Evolutionary conservation across 2,329 filamentous ascomycete species (phyloP).

Genomic region (Stylonectria norvegica): DNA sequence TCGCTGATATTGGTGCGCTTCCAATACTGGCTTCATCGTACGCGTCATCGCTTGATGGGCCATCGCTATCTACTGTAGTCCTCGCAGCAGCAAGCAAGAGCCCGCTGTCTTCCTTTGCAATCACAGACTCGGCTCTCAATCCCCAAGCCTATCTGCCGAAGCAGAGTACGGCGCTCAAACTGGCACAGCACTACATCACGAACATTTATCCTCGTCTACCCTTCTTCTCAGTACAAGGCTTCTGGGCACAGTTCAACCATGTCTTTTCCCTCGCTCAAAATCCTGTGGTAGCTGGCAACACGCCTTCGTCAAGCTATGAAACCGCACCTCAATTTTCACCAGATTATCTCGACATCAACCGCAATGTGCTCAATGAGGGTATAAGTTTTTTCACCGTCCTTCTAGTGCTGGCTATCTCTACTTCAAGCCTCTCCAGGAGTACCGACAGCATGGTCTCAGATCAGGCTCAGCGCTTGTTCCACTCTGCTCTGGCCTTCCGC

Average conservation of each 20-base stretch:
- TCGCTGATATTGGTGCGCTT: constrained; percentile 23
- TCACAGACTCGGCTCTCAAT: neutral
- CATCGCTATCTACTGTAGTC: constrained; percentile 19
- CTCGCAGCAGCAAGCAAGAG: constrained; percentile 17
- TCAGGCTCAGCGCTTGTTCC: constrained; percentile 21
- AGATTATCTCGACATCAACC: constrained; percentile 1
- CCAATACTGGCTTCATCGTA: constrained; percentile 18
- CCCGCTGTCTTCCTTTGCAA: constrained; percentile 3
- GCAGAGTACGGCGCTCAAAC: constrained; percentile 14
- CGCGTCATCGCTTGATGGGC: constrained; percentile 8
- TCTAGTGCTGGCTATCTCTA: constrained; percentile 22
- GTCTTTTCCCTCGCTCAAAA: constrained; percentile 12
- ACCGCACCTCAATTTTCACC: neutral
- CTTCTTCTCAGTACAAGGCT: constrained; percentile 25
- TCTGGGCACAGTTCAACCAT: constrained; percentile 24
- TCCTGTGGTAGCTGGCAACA: neutral
- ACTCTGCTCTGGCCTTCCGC: constrained; percentile 19
- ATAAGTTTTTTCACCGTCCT: constrained; percentile 23
- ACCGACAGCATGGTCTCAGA: constrained; percentile 22
- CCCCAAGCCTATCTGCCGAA: constrained; percentile 12
- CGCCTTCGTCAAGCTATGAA: constrained; percentile 3
- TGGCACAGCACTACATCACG: constrained; percentile 22
- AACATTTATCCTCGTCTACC: constrained; percentile 24
- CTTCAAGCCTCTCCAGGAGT: constrained; percentile 23
- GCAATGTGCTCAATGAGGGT: constrained; percentile 7